Conservation (phyloP, 176 grass and related monocot genomes). For the Bothriochloa decipiens region DNA sequence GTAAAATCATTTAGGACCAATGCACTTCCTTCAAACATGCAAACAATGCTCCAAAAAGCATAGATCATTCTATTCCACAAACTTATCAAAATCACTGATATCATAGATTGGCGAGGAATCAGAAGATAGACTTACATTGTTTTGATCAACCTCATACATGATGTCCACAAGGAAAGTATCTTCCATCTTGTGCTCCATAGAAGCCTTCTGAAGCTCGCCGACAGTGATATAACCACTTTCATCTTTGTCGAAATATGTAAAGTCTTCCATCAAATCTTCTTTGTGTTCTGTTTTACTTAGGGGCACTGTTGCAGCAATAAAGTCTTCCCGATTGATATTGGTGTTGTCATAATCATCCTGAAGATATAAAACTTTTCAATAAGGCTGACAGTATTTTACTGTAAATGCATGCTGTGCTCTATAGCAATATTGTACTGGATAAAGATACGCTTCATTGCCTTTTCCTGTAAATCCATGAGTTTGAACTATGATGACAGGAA, state of each 20-base stretch:
- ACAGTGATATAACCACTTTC: conserved; percentile 65
- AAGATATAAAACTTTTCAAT: neutral
- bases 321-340: conserved; percentile 64
- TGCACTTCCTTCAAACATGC: neutral
- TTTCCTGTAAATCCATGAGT: neutral
- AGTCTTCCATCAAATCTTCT: conserved; percentile 59
- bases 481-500: neutral
- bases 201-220: conserved; percentile 63
- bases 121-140: conserved; percentile 60
- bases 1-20: conserved; percentile 6
- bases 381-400: neutral
- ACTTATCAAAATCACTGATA: neutral
- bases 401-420: conserved; percentile 6
- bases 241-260: conserved; percentile 78
- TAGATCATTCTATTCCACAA: conserved; percentile 18
- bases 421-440: neutral
- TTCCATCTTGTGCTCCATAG: conserved; percentile 43
- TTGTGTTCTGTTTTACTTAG: conserved; percentile 64
- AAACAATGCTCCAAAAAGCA: neutral
- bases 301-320: conserved; percentile 66
- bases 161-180: conserved; percentile 60
- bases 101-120: neutral
- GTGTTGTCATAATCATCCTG: conserved; percentile 61
- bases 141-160: conserved; percentile 58
- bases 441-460: neutral